Percentiles rank a stretch among this genome's conserved stretches.
Conservation (phyloP, 164 flowering plant genomes). For the Hamamelis virginiana region DNA sequence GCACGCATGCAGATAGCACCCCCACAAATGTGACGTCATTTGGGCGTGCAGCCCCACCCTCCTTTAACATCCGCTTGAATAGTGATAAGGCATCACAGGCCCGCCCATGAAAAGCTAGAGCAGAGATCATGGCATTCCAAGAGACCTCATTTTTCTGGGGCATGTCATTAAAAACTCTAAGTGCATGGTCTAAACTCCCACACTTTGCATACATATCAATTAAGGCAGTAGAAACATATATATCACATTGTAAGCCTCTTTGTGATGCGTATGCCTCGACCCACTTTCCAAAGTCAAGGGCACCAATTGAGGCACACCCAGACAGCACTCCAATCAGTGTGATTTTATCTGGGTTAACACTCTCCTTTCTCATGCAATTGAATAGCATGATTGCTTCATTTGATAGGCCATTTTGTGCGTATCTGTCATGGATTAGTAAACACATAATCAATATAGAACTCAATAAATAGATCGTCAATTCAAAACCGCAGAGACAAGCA, state of each 20-base stretch:
- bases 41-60: conserved; percentile 31
- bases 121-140: conserved; percentile 74
- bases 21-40: conserved; percentile 56
- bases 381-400: conserved; percentile 53
- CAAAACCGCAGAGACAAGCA: background rate
- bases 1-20: conserved; percentile 68
- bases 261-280: conserved; percentile 41
- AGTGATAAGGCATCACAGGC: conserved; percentile 48
- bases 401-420: conserved; percentile 58
- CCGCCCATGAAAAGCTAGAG: conserved; percentile 54
- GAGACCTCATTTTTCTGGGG: conserved; percentile 54
- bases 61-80: conserved; percentile 43
- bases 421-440: conserved; percentile 25
- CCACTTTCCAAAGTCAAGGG: conserved; percentile 55
- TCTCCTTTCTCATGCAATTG: conserved; percentile 34
- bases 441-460: background rate
- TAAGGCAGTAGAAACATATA: conserved; percentile 50
- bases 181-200: conserved; percentile 45
- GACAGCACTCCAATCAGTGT: conserved; percentile 49
- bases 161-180: conserved; percentile 48
- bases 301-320: conserved; percentile 57
- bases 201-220: conserved; percentile 61
- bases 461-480: background rate
- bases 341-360: conserved; percentile 35
- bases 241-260: conserved; percentile 32